These are phyloP conservation scores for Megacollybia marginata DNA, from an alignment of 768 basidiomycete genomes.

Conservation along the genomic window DNA sequence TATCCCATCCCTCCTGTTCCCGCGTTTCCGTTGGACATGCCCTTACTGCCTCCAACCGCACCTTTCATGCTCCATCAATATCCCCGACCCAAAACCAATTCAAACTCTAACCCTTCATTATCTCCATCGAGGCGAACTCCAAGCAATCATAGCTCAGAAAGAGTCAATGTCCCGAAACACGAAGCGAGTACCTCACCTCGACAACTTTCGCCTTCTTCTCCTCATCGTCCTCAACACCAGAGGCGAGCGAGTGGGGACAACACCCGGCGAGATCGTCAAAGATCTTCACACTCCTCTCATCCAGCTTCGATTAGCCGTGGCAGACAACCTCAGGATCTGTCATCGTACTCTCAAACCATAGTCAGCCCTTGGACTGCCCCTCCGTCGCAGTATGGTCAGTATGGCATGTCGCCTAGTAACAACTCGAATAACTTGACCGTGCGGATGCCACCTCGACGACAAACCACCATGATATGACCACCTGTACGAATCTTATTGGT, in stretches of 20 bases:
- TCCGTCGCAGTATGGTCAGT: slow-evolving; percentile 13
- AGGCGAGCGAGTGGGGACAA: slow-evolving; percentile 3
- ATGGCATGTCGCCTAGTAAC: background rate
- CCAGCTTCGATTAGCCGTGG: slow-evolving; percentile 7
- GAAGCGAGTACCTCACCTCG: slow-evolving; percentile 5
- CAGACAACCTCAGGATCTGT: slow-evolving; percentile 15
- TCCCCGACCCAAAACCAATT: slow-evolving; percentile 28
- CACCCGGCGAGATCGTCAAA: slow-evolving; percentile 6
- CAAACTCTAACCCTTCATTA: slow-evolving; percentile 27
- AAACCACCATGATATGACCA: slow-evolving; percentile 4
- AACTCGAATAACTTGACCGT: background rate
- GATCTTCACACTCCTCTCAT: slow-evolving; percentile 11
- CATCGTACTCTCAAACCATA: slow-evolving; percentile 14
- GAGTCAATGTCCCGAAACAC: slow-evolving; percentile 9
- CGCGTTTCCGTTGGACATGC: slow-evolving; percentile 51
- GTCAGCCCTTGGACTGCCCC: slow-evolving; percentile 37
- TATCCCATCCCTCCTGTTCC: slow-evolving; percentile 33
- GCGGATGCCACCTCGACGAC: slow-evolving; percentile 4
- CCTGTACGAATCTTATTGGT: background rate
- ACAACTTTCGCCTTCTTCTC: slow-evolving; percentile 5
- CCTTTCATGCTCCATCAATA: slow-evolving; percentile 71
- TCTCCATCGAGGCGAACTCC: slow-evolving; percentile 29
- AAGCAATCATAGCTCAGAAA: slow-evolving; percentile 24
- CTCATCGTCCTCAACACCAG: slow-evolving; percentile 5
- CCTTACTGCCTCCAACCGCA: slow-evolving; percentile 63